Conservation (phyloP, 306 rosid genomes). For the Begonia fuchsioides region DNA sequence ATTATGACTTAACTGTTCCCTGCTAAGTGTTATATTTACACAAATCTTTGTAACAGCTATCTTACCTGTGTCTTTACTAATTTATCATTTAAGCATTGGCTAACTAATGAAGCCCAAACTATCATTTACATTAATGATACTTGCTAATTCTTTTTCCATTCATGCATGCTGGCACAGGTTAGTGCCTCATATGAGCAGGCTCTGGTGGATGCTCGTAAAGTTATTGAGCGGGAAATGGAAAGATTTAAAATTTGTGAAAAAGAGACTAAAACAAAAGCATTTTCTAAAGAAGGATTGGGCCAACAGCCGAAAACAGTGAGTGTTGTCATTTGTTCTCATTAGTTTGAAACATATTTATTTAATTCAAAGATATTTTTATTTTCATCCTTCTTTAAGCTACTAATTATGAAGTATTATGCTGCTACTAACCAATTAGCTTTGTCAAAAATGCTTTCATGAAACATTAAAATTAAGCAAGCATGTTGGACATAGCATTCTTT, state of each 20-base stretch:
- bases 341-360: neutral
- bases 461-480: too few species aligned
- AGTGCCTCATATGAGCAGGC: conserved; percentile 99
- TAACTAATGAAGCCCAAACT: too few species aligned
- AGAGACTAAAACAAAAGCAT: conserved; percentile 96
- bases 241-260: conserved; percentile 92
- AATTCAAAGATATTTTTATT: neutral
- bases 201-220: conserved; percentile 90
- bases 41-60: too few species aligned
- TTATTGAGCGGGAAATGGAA: conserved; percentile 96
- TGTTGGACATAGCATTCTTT: too few species aligned
- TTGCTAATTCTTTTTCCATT: conserved; percentile 13
- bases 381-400: too few species aligned
- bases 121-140: conserved; percentile 11
- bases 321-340: conserved; percentile 5
- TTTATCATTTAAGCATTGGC: too few species aligned
- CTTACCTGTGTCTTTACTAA: too few species aligned
- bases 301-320: conserved; percentile 97
- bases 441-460: too few species aligned
- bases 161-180: conserved; percentile 46
- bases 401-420: too few species aligned
- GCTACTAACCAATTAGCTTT: too few species aligned
- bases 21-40: too few species aligned
- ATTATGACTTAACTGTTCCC: too few species aligned
- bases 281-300: conserved; percentile 94